These are phyloP conservation scores for Leccinum rimulosum DNA, from an alignment of 768 basidiomycete species.

Conservation along the genomic window DNA sequence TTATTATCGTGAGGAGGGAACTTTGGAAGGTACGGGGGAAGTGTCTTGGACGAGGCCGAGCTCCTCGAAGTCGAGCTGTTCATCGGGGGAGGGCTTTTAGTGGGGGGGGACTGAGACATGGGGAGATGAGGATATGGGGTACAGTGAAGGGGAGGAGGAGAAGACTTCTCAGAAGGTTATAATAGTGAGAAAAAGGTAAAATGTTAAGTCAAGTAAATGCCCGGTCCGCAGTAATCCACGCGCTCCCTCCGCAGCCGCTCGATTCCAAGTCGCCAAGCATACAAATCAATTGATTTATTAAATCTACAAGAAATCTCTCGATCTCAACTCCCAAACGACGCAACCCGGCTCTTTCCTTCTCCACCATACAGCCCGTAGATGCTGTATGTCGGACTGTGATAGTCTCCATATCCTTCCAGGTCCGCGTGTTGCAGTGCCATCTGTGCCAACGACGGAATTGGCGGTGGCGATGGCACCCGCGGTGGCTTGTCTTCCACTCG, in stretches of 20 bases:
- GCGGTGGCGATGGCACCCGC: slow-evolving; percentile 76
- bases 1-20: slow-evolving; percentile 85
- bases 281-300: slow-evolving; percentile 14
- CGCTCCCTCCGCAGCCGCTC: slow-evolving; percentile 19
- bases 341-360: slow-evolving; percentile 50
- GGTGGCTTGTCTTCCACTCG: slow-evolving; percentile 61
- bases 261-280: slow-evolving; percentile 14
- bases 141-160: slow-evolving; percentile 21
- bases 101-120: slow-evolving; percentile 24
- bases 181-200: neutral
- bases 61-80: slow-evolving; percentile 45
- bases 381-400: slow-evolving; percentile 81
- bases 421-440: slow-evolving; percentile 67
- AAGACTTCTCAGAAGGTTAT: neutral
- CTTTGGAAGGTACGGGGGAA: slow-evolving; percentile 70
- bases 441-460: slow-evolving; percentile 70
- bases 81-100: slow-evolving; percentile 30
- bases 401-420: slow-evolving; percentile 60
- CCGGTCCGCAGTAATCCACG: slow-evolving; percentile 10
- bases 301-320: neutral
- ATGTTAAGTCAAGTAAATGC: no score
- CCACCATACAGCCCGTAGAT: slow-evolving; percentile 72
- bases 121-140: slow-evolving; percentile 21
- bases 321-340: no score
- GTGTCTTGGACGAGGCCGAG: slow-evolving; percentile 40